phyloP scores from a whole-genome alignment of 352 stramenopile species.

The Phytophthora chlamydospora region DNA sequence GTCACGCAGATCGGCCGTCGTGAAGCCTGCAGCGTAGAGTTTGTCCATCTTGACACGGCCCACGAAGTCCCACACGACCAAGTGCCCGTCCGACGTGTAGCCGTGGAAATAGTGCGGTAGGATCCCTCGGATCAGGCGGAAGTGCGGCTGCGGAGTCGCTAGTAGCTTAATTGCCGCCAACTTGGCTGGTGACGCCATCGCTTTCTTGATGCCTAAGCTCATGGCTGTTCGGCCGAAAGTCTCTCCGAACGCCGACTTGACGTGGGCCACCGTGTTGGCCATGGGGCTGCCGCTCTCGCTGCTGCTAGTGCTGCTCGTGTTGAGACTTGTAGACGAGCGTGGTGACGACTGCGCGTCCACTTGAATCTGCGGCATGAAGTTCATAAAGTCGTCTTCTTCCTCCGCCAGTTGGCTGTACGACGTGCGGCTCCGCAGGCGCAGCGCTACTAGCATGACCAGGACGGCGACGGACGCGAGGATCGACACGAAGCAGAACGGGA shows the following conservation, averaged over 20 bases:
- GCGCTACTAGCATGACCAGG: conserved; percentile 66
- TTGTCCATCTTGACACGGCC: conserved; percentile 83
- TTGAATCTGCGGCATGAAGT: conserved; percentile 52
- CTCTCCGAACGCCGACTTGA: conserved; percentile 77
- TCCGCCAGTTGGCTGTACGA: conserved; percentile 74
- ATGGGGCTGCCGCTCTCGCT: conserved; percentile 35
- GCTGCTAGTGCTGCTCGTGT: conserved; percentile 43
- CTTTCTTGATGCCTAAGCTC: conserved; percentile 52
- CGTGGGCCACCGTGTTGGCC: conserved; percentile 50
- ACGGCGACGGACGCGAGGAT: conserved; percentile 72
- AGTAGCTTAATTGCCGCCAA: conserved; percentile 43
- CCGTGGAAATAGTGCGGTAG: conserved; percentile 81
- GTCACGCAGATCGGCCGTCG: conserved; percentile 66
- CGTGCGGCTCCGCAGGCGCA: conserved; percentile 64
- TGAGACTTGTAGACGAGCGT: conserved; percentile 35
- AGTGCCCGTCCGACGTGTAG: conserved; percentile 68
- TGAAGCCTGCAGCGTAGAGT: conserved; percentile 68
- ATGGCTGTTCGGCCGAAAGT: conserved; percentile 56
- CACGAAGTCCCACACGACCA: conserved; percentile 82
- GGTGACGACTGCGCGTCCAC: conserved; percentile 31
- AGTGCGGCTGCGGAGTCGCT: conserved; percentile 67
- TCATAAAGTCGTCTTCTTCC: conserved; percentile 55
- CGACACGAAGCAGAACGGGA: conserved; percentile 78
- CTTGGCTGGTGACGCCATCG: conserved; percentile 37
- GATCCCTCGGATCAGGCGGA: conserved; percentile 70